A percentile compares a stretch with the other conserved stretches of the same genome.
These are phyloP conservation scores for Carex kokanica DNA, from an alignment of 176 grass and related monocot species.

Conservation along the genomic window DNA sequence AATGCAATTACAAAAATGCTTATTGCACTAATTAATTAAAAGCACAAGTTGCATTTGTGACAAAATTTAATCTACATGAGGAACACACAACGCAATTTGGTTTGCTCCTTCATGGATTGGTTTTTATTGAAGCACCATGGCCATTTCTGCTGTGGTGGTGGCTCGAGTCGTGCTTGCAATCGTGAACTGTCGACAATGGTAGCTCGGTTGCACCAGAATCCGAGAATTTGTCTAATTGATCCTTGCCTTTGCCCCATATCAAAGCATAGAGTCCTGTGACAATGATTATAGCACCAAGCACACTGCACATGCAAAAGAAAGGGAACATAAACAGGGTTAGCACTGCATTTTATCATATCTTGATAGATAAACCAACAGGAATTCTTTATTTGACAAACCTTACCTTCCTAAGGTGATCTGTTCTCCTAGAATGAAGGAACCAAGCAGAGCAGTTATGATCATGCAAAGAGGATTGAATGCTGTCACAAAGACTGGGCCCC, in stretches of 20 bases:
- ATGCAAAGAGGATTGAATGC: slow-evolving; percentile 98
- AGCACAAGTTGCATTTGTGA: background rate
- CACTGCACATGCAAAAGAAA: slow-evolving; percentile 32
- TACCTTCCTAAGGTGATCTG: slow-evolving; percentile 82
- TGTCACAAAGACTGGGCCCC: slow-evolving; percentile 88
- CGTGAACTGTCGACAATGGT: slow-evolving; percentile 32
- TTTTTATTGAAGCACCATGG: slow-evolving; percentile 40
- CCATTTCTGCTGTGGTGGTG: slow-evolving; percentile 28
- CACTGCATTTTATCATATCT: background rate
- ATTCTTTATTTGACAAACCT: slow-evolving; percentile 41
- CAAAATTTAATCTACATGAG: slow-evolving; percentile 1
- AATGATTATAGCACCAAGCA: slow-evolving; percentile 85
- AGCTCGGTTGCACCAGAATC: slow-evolving; percentile 34
- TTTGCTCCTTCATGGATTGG: slow-evolving; percentile 23
- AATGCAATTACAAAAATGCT: slow-evolving; percentile 21
- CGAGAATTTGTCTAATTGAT: slow-evolving; percentile 33
- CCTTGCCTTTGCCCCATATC: slow-evolving; percentile 86
- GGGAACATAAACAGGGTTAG: slow-evolving; percentile 13
- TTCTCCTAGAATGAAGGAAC: slow-evolving; percentile 75
- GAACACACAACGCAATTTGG: background rate
- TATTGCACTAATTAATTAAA: slow-evolving; percentile 14
- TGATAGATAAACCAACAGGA: background rate
- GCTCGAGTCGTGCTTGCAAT: slow-evolving; percentile 33
- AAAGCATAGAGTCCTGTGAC: slow-evolving; percentile 76
- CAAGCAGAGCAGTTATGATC: slow-evolving; percentile 81